A percentile compares a stretch with the other conserved stretches of the same genome.
phyloP scores from a whole-genome alignment of 148 eudicot species.

The Vaccinium corymbosum region DNA sequence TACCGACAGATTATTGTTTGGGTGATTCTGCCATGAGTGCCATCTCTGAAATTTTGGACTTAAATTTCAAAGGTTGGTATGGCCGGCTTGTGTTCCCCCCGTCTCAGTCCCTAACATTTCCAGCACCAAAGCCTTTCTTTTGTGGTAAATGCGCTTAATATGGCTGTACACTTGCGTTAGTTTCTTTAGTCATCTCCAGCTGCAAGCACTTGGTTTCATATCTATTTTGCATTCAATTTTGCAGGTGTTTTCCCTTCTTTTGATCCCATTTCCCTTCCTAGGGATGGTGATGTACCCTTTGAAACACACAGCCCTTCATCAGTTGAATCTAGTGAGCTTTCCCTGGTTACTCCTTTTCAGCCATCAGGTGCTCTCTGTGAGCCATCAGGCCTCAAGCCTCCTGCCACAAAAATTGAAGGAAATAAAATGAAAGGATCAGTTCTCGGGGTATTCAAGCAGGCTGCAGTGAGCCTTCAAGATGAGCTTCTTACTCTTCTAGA shows the following conservation, averaged over 20 bases:
- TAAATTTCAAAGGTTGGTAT: constrained; percentile 25
- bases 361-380: background rate
- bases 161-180: background rate
- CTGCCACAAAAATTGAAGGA: background rate
- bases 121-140: constrained; percentile 22
- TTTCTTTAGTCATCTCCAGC: background rate
- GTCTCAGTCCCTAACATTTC: constrained; percentile 11
- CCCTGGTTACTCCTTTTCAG: background rate
- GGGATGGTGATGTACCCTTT: background rate
- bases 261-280: constrained; percentile 15
- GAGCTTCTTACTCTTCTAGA: constrained; percentile 11
- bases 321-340: background rate
- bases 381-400: background rate
- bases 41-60: background rate
- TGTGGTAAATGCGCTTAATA: constrained; percentile 3
- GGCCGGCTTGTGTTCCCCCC: constrained; percentile 24
- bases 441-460: background rate
- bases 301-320: background rate
- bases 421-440: background rate
- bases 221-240: background rate
- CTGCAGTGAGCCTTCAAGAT: constrained; percentile 13
- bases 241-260: constrained; percentile 21
- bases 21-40: background rate
- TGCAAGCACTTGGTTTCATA: background rate
- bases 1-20: background rate